Base-by-base conservation (phyloP, 2,329 filamentous ascomycete genomes). In the Aureobasidium zeae region DNA sequence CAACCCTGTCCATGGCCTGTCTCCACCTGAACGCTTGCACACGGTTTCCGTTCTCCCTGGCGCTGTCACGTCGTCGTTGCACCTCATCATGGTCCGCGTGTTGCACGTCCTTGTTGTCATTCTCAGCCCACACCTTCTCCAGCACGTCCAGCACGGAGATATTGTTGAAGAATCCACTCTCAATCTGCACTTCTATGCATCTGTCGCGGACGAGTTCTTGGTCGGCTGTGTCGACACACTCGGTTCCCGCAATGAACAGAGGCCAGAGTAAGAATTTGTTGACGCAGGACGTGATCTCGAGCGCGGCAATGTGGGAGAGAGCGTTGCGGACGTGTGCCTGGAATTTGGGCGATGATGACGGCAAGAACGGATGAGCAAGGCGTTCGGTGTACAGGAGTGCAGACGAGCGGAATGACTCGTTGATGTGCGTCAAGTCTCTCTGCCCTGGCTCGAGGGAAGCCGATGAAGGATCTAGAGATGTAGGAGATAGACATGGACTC, bases 181-280 rank as follows among this genome's bases (percentile, higher is more conserved):
- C 83, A 21, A 79, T 76, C 71, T 89, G 87, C 52, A 95, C 89
- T 57, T 89, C 86, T 32, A 80, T 73, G 64, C 86, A 94, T 53
- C 87, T 81, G 52, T 77, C 73, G 42, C 87, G 78, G 41, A 95
- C 82, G 47, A 88, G 77, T 46, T 77, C 76, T 50, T 88, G 83
- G 56, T 94, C 84, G 38, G 79, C 69, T 55, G 84, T 78, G 52
- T 86, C 82, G 50, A 91, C 81, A 55, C 86, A 94, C 66, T 95
- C 89, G 16, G 85, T 87, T 15, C 88, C 88, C 1, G 83, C 80
- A 41, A 95, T 82, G 60, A 95, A 94, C 3, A 95, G 73, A 2
- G 89, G 88, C 89, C 88, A 95, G 7, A 95, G 76, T 8, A 95
- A 67, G 60, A 94, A 94, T 58, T 94, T 93, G 63, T 94, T 83